Evolutionary conservation across 805 yeast species (phyloP).

Genomic region (Saccharomyces eubayanus): DNA sequence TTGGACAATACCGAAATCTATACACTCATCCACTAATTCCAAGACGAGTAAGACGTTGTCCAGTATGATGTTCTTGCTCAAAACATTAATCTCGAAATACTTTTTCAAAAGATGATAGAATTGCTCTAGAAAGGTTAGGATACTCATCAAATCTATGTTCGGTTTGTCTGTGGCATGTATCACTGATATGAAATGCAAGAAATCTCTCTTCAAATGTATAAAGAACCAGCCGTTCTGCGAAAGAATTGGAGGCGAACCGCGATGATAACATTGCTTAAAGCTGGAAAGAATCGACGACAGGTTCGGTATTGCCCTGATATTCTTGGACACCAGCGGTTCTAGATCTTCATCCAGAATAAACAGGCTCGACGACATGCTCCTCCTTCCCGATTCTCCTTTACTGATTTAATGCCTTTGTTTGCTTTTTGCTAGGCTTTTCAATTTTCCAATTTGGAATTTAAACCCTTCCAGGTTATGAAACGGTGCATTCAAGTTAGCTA

Average conservation of each 20-base stretch:
- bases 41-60: conserved; percentile 70
- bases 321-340: conserved; percentile 23
- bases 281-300: conserved; percentile 10
- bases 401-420: not conserved
- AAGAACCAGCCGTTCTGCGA: conserved; percentile 12
- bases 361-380: conserved; percentile 21
- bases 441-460: not conserved
- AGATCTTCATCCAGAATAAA: conserved; percentile 25
- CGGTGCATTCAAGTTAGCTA: not conserved
- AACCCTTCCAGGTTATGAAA: not conserved
- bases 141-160: conserved; percentile 11
- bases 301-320: conserved; percentile 22
- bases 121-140: conserved; percentile 21
- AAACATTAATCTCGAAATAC: conserved; percentile 19
- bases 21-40: conserved; percentile 81
- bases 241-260: conserved; percentile 14
- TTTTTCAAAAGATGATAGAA: conserved; percentile 20
- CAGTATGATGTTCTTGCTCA: conserved; percentile 51
- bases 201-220: conserved; percentile 20
- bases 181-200: conserved; percentile 19
- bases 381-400: conserved; percentile 2
- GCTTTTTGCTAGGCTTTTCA: not conserved
- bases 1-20: conserved; percentile 85
- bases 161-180: conserved; percentile 9
- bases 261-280: conserved; percentile 16